A percentile compares a stretch with the other conserved stretches of the same genome.
These are phyloP conservation scores for Hansenula anomala DNA, from an alignment of 1,139 yeast genomes.

Conservation along the genomic window DNA sequence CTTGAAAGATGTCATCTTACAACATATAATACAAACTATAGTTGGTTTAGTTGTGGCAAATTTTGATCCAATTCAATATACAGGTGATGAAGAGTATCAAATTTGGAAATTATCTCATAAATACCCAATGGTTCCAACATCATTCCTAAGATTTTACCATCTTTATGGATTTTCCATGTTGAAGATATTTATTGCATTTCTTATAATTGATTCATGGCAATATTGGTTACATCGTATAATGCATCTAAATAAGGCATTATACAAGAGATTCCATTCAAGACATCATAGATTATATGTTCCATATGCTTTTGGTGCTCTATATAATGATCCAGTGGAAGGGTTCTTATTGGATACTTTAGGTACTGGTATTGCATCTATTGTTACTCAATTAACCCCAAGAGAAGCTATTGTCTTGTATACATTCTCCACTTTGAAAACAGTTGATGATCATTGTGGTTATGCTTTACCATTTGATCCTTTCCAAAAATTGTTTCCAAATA, in stretches of 20 bases:
- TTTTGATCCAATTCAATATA: conserved; percentile 58
- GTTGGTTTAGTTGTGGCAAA: conserved; percentile 54
- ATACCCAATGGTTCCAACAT: conserved; percentile 39
- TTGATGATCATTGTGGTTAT: conserved; percentile 97
- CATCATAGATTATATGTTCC: conserved; percentile 95
- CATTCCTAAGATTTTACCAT: conserved; percentile 43
- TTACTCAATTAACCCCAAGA: conserved; percentile 64
- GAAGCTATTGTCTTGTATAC: conserved; percentile 73
- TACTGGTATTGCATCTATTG: conserved; percentile 73
- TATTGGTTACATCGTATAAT: conserved; percentile 81
- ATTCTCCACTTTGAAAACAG: conserved; percentile 91
- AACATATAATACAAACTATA: conserved; percentile 76
- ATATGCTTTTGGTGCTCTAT: conserved; percentile 93
- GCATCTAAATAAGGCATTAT: conserved; percentile 77
- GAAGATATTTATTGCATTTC: conserved; percentile 58
- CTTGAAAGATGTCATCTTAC: conserved; percentile 72
- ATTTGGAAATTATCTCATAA: conserved; percentile 62
- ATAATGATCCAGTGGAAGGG: conserved; percentile 93
- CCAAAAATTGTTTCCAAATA: conserved; percentile 88
- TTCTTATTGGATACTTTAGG: conserved; percentile 88
- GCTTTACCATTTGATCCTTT: conserved; percentile 86
- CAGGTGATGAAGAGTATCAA: conserved; percentile 67
- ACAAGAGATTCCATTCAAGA: conserved; percentile 82
- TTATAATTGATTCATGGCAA: conserved; percentile 91
- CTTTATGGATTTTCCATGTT: conserved; percentile 56